Conservation (phyloP, 2,329 filamentous ascomycete genomes). For the Aspergillus sp. region DNA sequence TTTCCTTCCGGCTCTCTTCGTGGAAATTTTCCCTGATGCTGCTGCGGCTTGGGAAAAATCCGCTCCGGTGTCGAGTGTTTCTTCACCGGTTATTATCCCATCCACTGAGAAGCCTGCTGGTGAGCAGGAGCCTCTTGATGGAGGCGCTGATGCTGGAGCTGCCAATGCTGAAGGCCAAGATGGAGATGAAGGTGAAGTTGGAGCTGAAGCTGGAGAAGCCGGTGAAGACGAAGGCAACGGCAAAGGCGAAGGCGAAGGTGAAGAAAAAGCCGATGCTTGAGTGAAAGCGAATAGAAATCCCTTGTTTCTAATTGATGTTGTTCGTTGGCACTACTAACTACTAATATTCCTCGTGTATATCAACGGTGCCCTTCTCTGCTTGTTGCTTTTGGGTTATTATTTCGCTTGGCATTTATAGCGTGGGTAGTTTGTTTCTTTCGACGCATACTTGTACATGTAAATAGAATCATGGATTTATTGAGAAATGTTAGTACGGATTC, state of each 20-base stretch:
- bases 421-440: constrained; percentile 1
- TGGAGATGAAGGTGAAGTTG: neutral
- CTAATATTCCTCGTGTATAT: too few species aligned
- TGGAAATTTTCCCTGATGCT: constrained; percentile 49
- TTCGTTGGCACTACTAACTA: too few species aligned
- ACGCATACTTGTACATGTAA: too few species aligned
- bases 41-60: constrained; percentile 17
- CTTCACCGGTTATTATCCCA: constrained; percentile 11
- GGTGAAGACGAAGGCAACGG: too few species aligned
- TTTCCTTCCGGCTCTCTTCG: constrained; percentile 53
- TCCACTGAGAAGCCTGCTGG: constrained; percentile 7
- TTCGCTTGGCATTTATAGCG: constrained; percentile 11
- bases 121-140: constrained; percentile 6
- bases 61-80: constrained; percentile 7
- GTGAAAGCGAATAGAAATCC: too few species aligned
- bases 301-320: too few species aligned
- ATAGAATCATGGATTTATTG: too few species aligned
- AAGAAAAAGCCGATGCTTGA: neutral
- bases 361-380: neutral
- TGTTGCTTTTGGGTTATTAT: constrained; percentile 1
- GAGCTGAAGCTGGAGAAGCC: neutral
- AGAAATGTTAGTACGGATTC: too few species aligned
- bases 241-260: neutral
- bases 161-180: neutral
- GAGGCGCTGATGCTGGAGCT: neutral